Percentiles rank a stretch among this genome's conserved stretches.
Evolutionary conservation across 345 rosid genomes (phyloP).

Genomic region (Pugionium cornutum): DNA sequence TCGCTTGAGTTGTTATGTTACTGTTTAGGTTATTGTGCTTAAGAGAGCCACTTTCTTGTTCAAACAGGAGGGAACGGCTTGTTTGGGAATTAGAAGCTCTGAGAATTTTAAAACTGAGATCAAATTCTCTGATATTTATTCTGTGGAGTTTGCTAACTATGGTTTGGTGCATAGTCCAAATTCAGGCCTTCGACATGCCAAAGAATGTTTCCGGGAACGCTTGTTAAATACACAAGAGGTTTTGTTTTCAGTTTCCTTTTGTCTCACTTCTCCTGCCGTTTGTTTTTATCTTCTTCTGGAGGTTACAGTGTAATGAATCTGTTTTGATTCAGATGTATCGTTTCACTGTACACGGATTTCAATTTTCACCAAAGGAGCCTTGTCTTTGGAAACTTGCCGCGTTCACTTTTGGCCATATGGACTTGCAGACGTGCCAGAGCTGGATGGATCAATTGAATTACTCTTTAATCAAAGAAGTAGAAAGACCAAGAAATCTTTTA

Average conservation of each 20-base stretch:
- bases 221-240: conserved; percentile 53
- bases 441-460: conserved; percentile 66
- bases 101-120: conserved; percentile 45
- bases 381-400: conserved; percentile 54
- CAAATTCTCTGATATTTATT: conserved; percentile 65
- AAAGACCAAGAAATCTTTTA: conserved; percentile 82
- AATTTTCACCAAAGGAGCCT: conserved; percentile 61
- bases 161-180: conserved; percentile 48
- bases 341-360: conserved; percentile 59
- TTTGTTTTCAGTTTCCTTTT: conserved; percentile 22
- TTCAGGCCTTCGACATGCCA: conserved; percentile 41
- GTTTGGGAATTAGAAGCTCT: conserved; percentile 53
- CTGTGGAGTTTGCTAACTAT: conserved; percentile 55
- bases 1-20: not conserved
- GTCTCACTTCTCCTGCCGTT: not conserved
- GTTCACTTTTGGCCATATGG: conserved; percentile 69
- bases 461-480: conserved; percentile 51
- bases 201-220: conserved; percentile 45
- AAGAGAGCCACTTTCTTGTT: not conserved
- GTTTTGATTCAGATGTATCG: conserved; percentile 58
- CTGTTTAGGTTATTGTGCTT: not conserved
- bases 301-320: not conserved
- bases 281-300: conserved; percentile 6
- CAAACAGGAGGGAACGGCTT: conserved; percentile 52
- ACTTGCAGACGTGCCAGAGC: conserved; percentile 60